Evolutionary conservation across 345 rosid species (phyloP).

Genomic region (Chamaenerion angustifolium): DNA sequence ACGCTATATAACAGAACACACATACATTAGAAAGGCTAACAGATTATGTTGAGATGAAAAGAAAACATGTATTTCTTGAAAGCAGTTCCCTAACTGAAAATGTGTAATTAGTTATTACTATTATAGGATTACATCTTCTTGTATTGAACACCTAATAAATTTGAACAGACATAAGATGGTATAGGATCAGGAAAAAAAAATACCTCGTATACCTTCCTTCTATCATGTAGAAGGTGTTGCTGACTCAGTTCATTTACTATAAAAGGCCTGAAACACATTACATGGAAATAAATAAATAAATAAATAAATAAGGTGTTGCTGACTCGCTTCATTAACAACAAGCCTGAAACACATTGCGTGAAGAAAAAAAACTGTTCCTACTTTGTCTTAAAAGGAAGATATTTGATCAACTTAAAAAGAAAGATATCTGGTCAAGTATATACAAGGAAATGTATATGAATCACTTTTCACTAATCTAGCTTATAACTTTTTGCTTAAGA

Average conservation of each 20-base stretch:
- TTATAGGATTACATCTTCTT: no score
- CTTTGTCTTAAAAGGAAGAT: no score
- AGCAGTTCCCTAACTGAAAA: background rate
- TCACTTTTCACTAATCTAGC: no score
- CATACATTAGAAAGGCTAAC: background rate
- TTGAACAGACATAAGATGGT: background rate
- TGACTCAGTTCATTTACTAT: conserved; percentile 82
- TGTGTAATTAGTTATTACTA: no score
- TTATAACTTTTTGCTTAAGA: no score
- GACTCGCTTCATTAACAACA: conserved; percentile 82
- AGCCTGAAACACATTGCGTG: conserved; percentile 73
- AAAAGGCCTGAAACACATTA: conserved; percentile 59
- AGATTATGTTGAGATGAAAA: background rate
- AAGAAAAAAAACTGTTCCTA: no score
- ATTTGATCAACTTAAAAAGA: background rate
- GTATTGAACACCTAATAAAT: no score
- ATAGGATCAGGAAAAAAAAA: conserved; percentile 8
- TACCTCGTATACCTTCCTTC: conserved; percentile 98
- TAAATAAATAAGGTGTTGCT: conserved; percentile 53
- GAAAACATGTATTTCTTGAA: background rate
- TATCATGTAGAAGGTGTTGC: conserved; percentile 94
- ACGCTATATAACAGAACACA: conserved; percentile 30
- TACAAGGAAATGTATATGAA: no score
- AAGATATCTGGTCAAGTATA: no score
- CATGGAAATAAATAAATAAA: conserved; percentile 2